A percentile compares a stretch with the other conserved stretches of the same genome.
Evolutionary conservation across 1,284 basidiomycete genomes (phyloP).

Genomic region (Cryptococcus sp.): DNA sequence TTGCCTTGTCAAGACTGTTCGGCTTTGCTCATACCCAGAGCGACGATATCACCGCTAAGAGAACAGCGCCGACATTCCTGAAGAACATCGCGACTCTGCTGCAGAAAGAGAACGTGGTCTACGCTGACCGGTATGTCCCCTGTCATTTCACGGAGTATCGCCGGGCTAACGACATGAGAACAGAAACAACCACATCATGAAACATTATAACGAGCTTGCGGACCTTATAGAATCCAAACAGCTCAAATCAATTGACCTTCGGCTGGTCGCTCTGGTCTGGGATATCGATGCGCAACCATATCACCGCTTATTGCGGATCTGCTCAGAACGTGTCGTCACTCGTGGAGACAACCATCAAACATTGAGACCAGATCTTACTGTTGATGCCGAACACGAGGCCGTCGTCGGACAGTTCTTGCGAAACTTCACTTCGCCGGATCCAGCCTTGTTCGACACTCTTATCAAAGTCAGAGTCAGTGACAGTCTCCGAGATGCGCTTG

Average conservation of each 20-base stretch:
- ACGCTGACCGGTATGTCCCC: conserved; percentile 75
- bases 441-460: conserved; percentile 63
- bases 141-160: neutral
- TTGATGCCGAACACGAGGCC: conserved; percentile 67
- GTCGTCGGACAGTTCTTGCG: conserved; percentile 79
- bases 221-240: conserved; percentile 46
- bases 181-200: conserved; percentile 83
- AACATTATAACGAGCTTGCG: conserved; percentile 72
- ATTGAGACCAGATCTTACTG: conserved; percentile 62
- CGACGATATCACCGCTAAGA: conserved; percentile 83
- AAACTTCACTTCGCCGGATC: conserved; percentile 65
- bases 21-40: conserved; percentile 86
- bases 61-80: conserved; percentile 73
- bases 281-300: conserved; percentile 60
- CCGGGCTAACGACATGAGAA: neutral
- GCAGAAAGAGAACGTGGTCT: conserved; percentile 70
- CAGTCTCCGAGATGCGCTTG: conserved; percentile 61
- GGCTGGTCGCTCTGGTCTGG: conserved; percentile 80
- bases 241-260: conserved; percentile 54
- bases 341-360: conserved; percentile 85
- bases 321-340: conserved; percentile 67
- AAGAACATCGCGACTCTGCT: conserved; percentile 70
- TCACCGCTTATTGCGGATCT: conserved; percentile 67
- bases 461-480: conserved; percentile 68
- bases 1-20: conserved; percentile 78